These are phyloP conservation scores for Centrapalus pauciflorus DNA, from an alignment of 129 eudicot species.

Conservation along the genomic window DNA sequence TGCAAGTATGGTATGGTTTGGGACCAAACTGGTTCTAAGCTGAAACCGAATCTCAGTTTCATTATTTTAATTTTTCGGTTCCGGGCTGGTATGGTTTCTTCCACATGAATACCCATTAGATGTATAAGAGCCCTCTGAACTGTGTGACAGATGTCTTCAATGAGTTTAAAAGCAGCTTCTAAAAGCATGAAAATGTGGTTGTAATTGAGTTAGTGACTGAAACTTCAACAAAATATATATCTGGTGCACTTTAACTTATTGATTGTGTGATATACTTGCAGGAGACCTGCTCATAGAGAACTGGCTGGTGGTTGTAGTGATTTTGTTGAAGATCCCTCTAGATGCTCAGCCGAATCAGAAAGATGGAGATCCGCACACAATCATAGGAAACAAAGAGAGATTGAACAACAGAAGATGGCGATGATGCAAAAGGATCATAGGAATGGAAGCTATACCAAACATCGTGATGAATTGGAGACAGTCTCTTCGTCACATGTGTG, in stretches of 20 bases:
- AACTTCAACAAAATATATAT: background rate
- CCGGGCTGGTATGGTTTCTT: no score
- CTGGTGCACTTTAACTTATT: background rate
- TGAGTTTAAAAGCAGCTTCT: background rate
- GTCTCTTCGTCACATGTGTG: conserved; percentile 8
- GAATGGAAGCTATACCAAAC: conserved; percentile 10
- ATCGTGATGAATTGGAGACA: conserved; percentile 6
- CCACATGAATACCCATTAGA: no score
- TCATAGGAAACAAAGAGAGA: conserved; percentile 24
- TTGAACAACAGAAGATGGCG: conserved; percentile 7
- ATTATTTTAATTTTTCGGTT: no score
- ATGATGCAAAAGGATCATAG: conserved; percentile 17
- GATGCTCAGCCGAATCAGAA: conserved; percentile 27
- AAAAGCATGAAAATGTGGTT: background rate
- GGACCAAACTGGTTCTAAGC: no score
- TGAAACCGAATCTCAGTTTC: no score
- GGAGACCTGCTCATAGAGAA: conserved; percentile 27
- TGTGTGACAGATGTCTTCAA: background rate
- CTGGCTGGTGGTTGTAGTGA: conserved; percentile 23
- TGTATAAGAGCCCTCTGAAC: background rate
- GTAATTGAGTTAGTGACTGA: background rate
- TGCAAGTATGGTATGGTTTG: no score
- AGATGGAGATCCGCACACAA: conserved; percentile 59
- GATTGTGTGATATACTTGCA: conserved; percentile 24
- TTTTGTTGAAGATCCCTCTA: conserved; percentile 8